Evolutionary conservation across 129 eudicot genomes (phyloP).

Genomic region (Pittosporum tobira): DNA sequence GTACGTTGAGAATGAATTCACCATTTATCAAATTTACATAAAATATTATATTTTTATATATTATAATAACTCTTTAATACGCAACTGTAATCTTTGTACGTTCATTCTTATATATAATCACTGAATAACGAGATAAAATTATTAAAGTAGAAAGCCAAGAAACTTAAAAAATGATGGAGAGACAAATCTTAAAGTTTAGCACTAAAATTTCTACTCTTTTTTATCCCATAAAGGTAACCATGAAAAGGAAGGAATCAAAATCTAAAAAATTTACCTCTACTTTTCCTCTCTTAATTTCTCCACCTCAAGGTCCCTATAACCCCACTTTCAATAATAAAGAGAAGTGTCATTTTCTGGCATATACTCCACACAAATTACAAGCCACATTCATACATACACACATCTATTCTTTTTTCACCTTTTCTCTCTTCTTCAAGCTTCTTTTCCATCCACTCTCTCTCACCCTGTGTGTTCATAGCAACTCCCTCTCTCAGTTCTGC

Average conservation of each 20-base stretch:
- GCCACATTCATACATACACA: slow-evolving; percentile 35
- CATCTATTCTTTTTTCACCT: slow-evolving; percentile 48
- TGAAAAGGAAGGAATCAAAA: slow-evolving; percentile 10
- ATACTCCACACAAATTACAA: slow-evolving; percentile 58
- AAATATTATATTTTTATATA: too few relatives aligned
- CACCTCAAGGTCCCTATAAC: slow-evolving; percentile 74
- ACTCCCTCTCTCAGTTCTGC: too few relatives aligned
- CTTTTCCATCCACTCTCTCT: too few relatives aligned
- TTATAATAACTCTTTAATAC: too few relatives aligned
- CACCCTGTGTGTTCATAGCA: too few relatives aligned
- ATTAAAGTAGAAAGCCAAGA: background rate
- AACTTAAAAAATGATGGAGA: too few relatives aligned
- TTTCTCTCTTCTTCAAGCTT: slow-evolving; percentile 31
- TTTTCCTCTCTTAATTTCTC: too few relatives aligned
- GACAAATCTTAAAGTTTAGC: background rate
- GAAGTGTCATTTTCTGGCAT: slow-evolving; percentile 80
- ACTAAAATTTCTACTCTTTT: background rate
- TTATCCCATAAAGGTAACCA: background rate
- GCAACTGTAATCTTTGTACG: too few relatives aligned
- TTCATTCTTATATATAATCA: too few relatives aligned
- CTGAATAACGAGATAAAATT: too few relatives aligned
- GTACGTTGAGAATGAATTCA: too few relatives aligned
- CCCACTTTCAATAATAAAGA: slow-evolving; percentile 27
- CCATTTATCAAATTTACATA: too few relatives aligned
- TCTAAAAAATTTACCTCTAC: slow-evolving; percentile 24